Evolutionary conservation across 2,329 filamentous ascomycete genomes (phyloP).

Genomic region (Trichoderma guizhouense): DNA sequence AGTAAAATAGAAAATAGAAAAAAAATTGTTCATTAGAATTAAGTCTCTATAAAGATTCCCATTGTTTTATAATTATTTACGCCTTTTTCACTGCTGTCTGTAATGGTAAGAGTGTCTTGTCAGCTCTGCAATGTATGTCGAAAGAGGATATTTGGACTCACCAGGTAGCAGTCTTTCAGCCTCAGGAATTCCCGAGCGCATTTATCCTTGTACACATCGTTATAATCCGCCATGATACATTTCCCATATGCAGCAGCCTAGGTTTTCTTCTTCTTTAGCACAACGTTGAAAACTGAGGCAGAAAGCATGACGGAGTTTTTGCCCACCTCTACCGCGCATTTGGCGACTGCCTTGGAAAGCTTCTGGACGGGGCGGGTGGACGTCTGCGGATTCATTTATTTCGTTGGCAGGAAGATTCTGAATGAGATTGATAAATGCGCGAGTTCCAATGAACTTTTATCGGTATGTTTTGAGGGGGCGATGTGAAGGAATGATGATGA

Average conservation of each 20-base stretch:
- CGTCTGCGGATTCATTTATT: background rate
- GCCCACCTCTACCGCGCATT: constrained; percentile 54
- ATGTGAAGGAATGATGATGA: background rate
- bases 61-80: background rate
- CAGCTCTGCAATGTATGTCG: background rate
- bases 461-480: background rate
- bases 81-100: constrained; percentile 9
- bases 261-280: background rate
- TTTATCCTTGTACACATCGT: constrained; percentile 85
- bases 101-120: background rate
- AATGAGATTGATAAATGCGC: too few relatives aligned
- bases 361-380: constrained; percentile 50
- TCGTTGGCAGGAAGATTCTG: background rate
- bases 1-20: background rate
- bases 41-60: constrained; percentile 8
- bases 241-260: constrained; percentile 85
- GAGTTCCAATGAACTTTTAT: too few relatives aligned
- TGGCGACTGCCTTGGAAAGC: constrained; percentile 51
- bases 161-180: constrained; percentile 74
- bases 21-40: background rate
- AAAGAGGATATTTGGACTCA: background rate
- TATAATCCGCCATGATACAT: constrained; percentile 88
- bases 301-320: background rate
- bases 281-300: background rate
- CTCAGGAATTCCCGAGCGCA: constrained; percentile 80